These are phyloP conservation scores for Kwoniella europaea DNA, from an alignment of 768 basidiomycete species.

Conservation along the genomic window DNA sequence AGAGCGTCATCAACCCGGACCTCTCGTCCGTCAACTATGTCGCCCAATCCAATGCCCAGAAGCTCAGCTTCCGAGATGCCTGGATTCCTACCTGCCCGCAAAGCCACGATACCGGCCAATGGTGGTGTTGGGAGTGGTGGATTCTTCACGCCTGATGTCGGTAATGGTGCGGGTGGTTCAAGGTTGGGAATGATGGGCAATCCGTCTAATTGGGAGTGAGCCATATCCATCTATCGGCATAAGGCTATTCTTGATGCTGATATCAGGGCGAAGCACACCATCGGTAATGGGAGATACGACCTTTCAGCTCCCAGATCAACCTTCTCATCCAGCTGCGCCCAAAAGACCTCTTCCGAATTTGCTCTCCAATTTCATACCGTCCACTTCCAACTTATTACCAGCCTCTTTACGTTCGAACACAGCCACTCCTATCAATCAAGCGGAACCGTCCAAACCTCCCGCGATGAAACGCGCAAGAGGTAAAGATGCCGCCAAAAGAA, in stretches of 20 bases:
- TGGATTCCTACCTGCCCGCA: conserved; percentile 32
- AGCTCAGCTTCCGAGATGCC: conserved; percentile 50
- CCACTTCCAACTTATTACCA: conserved; percentile 36
- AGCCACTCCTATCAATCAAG: conserved; percentile 27
- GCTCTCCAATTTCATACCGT: conserved; percentile 35
- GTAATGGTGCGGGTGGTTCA: conserved; percentile 5
- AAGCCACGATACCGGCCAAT: conserved; percentile 4
- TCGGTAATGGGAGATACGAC: conserved; percentile 41
- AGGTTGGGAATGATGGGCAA: conserved; percentile 40
- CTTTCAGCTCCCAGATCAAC: conserved; percentile 34
- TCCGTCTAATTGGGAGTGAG: conserved; percentile 38
- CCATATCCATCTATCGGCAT: not conserved
- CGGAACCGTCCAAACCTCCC: conserved; percentile 33
- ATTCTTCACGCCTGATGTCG: conserved; percentile 49
- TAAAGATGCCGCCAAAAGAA: conserved; percentile 15
- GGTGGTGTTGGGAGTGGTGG: conserved; percentile 18
- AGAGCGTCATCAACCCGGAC: conserved; percentile 25
- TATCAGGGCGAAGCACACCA: conserved; percentile 28
- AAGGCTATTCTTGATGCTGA: not conserved
- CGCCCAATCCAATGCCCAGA: conserved; percentile 49
- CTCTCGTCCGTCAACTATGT: conserved; percentile 37
- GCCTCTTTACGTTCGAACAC: conserved; percentile 30
- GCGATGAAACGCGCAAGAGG: conserved; percentile 51
- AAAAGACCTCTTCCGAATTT: conserved; percentile 44
- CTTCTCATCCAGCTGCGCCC: conserved; percentile 12